Conservation (phyloP, 148 eudicot genomes). For the Euryodendron excelsum region DNA sequence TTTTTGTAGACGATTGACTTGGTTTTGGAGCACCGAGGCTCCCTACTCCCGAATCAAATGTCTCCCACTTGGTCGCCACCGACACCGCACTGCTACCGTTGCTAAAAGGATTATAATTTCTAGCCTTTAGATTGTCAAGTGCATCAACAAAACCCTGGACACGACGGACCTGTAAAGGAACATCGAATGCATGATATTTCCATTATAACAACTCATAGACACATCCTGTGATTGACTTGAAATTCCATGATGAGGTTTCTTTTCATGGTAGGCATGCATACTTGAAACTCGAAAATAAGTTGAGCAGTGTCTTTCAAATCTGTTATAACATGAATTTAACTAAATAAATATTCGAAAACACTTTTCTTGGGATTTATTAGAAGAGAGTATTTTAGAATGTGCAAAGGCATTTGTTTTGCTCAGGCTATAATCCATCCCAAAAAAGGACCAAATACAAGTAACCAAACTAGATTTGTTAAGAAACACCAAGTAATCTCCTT, state of each 20-base stretch:
- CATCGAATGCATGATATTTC: neutral
- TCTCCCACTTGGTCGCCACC: slow-evolving; percentile 40
- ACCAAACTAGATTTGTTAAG: too few species aligned
- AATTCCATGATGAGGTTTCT: too few species aligned
- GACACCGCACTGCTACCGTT: slow-evolving; percentile 20
- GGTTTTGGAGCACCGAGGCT: slow-evolving; percentile 35
- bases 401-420: too few species aligned
- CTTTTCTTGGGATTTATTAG: too few species aligned
- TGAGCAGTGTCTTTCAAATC: too few species aligned
- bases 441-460: too few species aligned
- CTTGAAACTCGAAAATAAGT: too few species aligned
- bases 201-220: neutral
- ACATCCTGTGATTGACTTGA: neutral
- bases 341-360: too few species aligned
- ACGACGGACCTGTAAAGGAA: slow-evolving; percentile 43
- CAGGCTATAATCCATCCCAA: too few species aligned
- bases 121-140: slow-evolving; percentile 46
- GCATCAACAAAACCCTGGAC: slow-evolving; percentile 47
- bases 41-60: slow-evolving; percentile 45
- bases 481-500: too few species aligned
- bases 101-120: slow-evolving; percentile 28
- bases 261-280: neutral
- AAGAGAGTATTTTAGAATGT: too few species aligned
- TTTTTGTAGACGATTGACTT: slow-evolving; percentile 28
- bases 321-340: too few species aligned